phyloP scores from a whole-genome alignment of 169 alveolate species.

The Sarcocystis neurona region DNA sequence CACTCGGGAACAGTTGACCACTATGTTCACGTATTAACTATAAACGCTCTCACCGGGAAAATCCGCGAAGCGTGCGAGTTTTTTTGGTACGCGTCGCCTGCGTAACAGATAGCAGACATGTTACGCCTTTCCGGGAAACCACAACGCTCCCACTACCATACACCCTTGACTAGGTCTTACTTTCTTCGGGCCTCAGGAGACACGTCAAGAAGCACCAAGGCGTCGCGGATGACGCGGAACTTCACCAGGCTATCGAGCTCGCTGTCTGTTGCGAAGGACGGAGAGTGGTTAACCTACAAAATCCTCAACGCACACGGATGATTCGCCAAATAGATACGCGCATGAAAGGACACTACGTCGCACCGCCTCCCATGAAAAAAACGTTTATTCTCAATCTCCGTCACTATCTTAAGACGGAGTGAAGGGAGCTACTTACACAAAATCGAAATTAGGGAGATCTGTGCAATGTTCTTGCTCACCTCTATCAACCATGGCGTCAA shows the following conservation, averaged over 20 bases:
- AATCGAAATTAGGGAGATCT: not conserved
- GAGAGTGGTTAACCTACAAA: slow-evolving; percentile 79
- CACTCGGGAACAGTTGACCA: too few species aligned
- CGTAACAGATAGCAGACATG: too few species aligned
- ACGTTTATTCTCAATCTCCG: too few species aligned
- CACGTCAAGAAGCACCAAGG: slow-evolving; percentile 73
- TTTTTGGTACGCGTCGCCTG: too few species aligned
- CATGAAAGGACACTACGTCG: not conserved
- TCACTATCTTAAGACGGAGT: not conserved
- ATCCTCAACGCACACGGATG: not conserved
- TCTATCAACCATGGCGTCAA: slow-evolving; percentile 82
- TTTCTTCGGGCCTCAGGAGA: slow-evolving; percentile 66
- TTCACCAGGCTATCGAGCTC: slow-evolving; percentile 77
- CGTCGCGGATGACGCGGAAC: slow-evolving; percentile 75
- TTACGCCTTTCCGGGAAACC: too few species aligned
- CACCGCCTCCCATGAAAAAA: not conserved
- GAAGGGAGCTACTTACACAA: not conserved
- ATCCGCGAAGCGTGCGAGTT: too few species aligned
- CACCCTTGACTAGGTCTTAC: too few species aligned
- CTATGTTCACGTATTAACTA: too few species aligned
- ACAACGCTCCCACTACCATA: too few species aligned
- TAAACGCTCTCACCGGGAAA: too few species aligned
- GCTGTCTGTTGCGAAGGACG: slow-evolving; percentile 77
- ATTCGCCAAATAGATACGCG: not conserved
- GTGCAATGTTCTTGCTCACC: slow-evolving; percentile 24